These are phyloP conservation scores for Scheffersomyces amazonensis DNA, from an alignment of 805 yeast genomes.

Conservation along the genomic window DNA sequence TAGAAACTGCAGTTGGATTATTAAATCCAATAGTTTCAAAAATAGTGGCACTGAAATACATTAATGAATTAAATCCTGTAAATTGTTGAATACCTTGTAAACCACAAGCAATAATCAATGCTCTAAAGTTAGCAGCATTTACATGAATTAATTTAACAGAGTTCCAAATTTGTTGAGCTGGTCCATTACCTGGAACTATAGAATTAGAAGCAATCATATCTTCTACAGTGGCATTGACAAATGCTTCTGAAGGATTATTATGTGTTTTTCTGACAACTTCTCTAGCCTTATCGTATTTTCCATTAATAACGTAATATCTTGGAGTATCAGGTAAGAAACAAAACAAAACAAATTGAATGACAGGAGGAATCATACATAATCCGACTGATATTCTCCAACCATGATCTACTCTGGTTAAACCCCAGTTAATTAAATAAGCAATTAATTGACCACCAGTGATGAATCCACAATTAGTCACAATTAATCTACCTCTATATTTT, in stretches of 20 bases:
- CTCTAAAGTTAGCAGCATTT: slow-evolving; percentile 80
- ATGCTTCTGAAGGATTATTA: slow-evolving; percentile 56
- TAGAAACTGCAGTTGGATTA: slow-evolving; percentile 91
- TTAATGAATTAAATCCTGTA: slow-evolving; percentile 92
- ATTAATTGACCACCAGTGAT: slow-evolving; percentile 94
- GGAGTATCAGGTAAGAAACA: slow-evolving; percentile 95
- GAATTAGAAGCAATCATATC: slow-evolving; percentile 55
- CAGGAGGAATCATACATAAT: slow-evolving; percentile 83
- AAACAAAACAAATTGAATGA: slow-evolving; percentile 70
- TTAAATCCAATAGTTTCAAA: slow-evolving; percentile 87
- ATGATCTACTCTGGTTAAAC: slow-evolving; percentile 63
- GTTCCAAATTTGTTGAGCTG: slow-evolving; percentile 52
- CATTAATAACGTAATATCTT: slow-evolving; percentile 76
- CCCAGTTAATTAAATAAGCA: slow-evolving; percentile 94
- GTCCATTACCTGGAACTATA: slow-evolving; percentile 37
- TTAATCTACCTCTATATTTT: slow-evolving; percentile 85
- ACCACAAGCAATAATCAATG: slow-evolving; percentile 86
- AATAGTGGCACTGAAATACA: slow-evolving; percentile 93
- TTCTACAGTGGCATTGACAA: slow-evolving; percentile 62
- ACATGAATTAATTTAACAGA: slow-evolving; percentile 62
- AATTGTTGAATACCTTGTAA: slow-evolving; percentile 96
- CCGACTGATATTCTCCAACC: slow-evolving; percentile 97
- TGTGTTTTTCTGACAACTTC: slow-evolving; percentile 64
- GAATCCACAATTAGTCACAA: slow-evolving; percentile 82
- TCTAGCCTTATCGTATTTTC: slow-evolving; percentile 62